These are phyloP conservation scores for Oryza longistaminata DNA, from an alignment of 176 grass and related monocot species.

Conservation along the genomic window DNA sequence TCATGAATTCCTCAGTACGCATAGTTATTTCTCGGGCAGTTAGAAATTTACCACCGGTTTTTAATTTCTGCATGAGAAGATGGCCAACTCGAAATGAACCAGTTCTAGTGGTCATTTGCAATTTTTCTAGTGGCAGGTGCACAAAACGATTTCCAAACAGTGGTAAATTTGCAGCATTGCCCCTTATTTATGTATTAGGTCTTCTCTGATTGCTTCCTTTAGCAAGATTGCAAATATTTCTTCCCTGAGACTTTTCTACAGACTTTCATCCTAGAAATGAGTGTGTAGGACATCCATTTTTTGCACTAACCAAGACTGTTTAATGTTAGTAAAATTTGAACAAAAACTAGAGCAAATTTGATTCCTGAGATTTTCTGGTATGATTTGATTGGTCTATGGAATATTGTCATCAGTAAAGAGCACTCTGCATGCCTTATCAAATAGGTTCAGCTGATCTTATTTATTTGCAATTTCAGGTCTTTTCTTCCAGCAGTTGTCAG, in stretches of 20 bases:
- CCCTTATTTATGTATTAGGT: not conserved
- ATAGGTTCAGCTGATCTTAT: constrained; percentile 12
- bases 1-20: too few relatives aligned
- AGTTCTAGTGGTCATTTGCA: too few relatives aligned
- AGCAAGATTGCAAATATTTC: not conserved
- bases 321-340: not conserved
- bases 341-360: not conserved
- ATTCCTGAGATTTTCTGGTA: constrained; percentile 1
- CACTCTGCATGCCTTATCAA: not conserved
- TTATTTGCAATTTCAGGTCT: constrained; percentile 70
- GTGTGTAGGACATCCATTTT: not conserved
- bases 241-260: not conserved
- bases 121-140: too few relatives aligned
- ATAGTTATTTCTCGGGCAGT: too few relatives aligned
- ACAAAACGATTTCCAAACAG: too few relatives aligned
- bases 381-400: not conserved
- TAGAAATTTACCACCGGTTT: too few relatives aligned
- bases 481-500: constrained; percentile 91
- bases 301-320: too few relatives aligned
- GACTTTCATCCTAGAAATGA: not conserved
- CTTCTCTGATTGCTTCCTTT: not conserved
- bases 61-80: too few relatives aligned
- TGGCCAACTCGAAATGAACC: too few relatives aligned
- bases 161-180: too few relatives aligned
- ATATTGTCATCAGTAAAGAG: too few relatives aligned